Evolutionary conservation across 176 grass and related monocot species (phyloP), one percentile per base, ranked within the genome.

Genomic region (Eragrostis curvula): DNA sequence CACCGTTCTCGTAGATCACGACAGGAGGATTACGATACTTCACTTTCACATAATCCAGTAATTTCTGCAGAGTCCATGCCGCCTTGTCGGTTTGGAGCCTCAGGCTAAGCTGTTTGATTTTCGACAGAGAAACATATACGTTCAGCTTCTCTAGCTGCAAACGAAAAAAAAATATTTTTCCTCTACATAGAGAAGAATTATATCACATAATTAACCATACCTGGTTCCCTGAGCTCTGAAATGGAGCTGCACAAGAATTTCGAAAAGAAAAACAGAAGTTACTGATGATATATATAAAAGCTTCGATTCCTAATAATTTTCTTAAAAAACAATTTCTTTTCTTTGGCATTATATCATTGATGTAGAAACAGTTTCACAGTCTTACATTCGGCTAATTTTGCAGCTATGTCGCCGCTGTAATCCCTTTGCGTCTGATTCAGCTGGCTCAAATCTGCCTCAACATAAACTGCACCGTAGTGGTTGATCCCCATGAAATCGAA

Each of bases 401-500:
- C 85, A 9, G 81, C 76, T 59, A 57, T 30, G 39, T 91, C 89
- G 4, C 9, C 68, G 49, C 6, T 29, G 55, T 87, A 91, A 40
- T 91, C 89, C 11, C 63, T 73, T 40, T 17, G 44, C 36, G 49
- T 60, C 3, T 58, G 29, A 20, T 82, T 66, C 4, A 80, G 69
- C 39, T 67, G 48, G 56, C 78, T 64, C 23, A 48, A 28, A 47
- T 80, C 70, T 40, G 75, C 74, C 81, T 77, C 45, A 43, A 88
- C 80, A 51, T 82, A 85, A 1, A 63, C 11, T 18, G 20, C 89
- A 46, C 42, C 3, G 28, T 91, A 91, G 75, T 91, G 89, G 45
- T 91, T 91, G 18, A 91, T 45, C 67, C 89, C 89, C 46, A 91
- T 55, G 74, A 88, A 91, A 81, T 91, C 89, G 72, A 88, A 85